phyloP scores from a whole-genome alignment of 2,329 filamentous ascomycete genomes.

The Lasiodiplodia theobromae region DNA sequence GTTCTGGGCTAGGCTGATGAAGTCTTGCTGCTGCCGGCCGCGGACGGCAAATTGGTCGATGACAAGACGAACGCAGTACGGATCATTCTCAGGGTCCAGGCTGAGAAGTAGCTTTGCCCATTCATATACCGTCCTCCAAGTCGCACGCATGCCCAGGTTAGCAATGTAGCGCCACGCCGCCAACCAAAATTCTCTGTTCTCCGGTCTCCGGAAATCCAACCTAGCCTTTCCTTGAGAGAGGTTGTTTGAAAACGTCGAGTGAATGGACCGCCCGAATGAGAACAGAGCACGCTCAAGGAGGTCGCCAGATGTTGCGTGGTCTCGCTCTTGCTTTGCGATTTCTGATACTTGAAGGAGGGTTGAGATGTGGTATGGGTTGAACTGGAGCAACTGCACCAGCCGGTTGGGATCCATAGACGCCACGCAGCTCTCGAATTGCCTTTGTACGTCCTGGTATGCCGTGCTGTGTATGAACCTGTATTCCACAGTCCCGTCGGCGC shows the following conservation, averaged over 20 bases:
- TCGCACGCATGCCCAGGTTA: conserved; percentile 87
- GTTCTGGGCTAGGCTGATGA: conserved; percentile 72
- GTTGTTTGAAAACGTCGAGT: conserved; percentile 80
- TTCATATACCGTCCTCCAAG: conserved; percentile 89
- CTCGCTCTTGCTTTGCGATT: conserved; percentile 89
- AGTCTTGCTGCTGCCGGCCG: conserved; percentile 76
- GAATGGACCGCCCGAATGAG: conserved; percentile 86
- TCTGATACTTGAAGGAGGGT: conserved; percentile 93
- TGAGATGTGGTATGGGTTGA: conserved; percentile 88
- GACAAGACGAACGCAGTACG: conserved; percentile 80
- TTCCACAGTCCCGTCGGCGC: conserved; percentile 66
- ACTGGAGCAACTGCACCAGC: conserved; percentile 76
- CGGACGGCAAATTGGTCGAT: conserved; percentile 87
- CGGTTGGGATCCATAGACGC: conserved; percentile 83
- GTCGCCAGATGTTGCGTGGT: conserved; percentile 84
- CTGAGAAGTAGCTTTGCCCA: conserved; percentile 88
- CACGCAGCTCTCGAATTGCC: conserved; percentile 79
- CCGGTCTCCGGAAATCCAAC: conserved; percentile 79
- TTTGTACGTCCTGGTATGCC: conserved; percentile 76
- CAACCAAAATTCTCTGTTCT: conserved; percentile 93
- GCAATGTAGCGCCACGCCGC: conserved; percentile 88
- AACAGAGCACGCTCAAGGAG: conserved; percentile 91
- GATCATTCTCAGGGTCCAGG: conserved; percentile 75
- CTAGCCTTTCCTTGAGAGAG: conserved; percentile 80
- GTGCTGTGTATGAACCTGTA: conserved; percentile 81